A percentile compares a stretch with the other conserved stretches of the same genome.
Conservation (phyloP, 2,329 filamentous ascomycete species). For the Fusarium robinianum region DNA sequence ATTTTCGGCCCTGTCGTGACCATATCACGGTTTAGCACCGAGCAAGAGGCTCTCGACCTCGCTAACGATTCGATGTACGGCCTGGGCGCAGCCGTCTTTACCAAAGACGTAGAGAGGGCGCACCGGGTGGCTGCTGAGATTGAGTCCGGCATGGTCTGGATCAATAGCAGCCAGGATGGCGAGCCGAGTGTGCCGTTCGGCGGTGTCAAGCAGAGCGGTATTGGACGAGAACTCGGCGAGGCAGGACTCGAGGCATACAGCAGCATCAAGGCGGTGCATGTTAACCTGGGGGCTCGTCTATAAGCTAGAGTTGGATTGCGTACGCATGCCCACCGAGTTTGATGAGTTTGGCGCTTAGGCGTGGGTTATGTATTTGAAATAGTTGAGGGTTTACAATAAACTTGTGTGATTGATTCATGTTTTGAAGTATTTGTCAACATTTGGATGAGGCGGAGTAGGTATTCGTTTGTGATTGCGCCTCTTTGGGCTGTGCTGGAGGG, state of each 20-base stretch:
- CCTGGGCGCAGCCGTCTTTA: constrained; percentile 80
- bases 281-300: constrained; percentile 34
- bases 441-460: no score
- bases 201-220: constrained; percentile 37
- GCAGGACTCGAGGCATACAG: constrained; percentile 36
- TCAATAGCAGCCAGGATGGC: constrained; percentile 43
- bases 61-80: constrained; percentile 78
- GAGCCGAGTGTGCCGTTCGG: constrained; percentile 36
- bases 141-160: constrained; percentile 68
- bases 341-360: no score
- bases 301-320: constrained; percentile 7
- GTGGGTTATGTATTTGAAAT: no score
- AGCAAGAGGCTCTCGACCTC: constrained; percentile 73
- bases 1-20: constrained; percentile 86
- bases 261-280: constrained; percentile 34
- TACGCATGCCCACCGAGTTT: not conserved
- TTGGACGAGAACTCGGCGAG: constrained; percentile 34
- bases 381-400: no score
- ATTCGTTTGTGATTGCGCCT: no score
- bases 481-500: no score
- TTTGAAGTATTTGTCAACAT: no score
- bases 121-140: constrained; percentile 75
- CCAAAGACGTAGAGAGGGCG: constrained; percentile 77
- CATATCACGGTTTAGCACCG: constrained; percentile 79
- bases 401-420: no score